Percentiles rank a stretch among this genome's conserved stretches.
Conservation (phyloP, 2,329 filamentous ascomycete genomes). For the Aulographum hederae region DNA sequence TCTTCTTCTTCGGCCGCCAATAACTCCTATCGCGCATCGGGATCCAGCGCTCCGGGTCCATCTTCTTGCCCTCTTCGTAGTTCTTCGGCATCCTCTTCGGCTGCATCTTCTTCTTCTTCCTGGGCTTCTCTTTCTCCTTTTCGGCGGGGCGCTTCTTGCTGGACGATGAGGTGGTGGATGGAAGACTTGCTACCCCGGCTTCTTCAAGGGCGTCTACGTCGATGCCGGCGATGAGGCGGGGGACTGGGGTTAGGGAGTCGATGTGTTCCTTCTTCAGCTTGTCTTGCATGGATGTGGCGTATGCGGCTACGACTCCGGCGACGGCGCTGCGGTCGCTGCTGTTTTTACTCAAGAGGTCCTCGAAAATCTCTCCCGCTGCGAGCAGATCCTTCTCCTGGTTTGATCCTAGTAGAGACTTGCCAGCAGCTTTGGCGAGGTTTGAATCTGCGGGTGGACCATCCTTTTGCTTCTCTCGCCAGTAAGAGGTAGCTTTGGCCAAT, state of each 20-base stretch:
- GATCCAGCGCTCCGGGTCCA: conserved; percentile 86
- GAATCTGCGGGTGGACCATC: conserved; percentile 23
- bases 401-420: conserved; percentile 65
- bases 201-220: conserved; percentile 44
- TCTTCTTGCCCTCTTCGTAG: conserved; percentile 58
- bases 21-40: conserved; percentile 75
- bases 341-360: conserved; percentile 46
- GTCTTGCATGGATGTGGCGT: no score
- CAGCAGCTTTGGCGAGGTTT: conserved; percentile 65
- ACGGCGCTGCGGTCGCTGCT: conserved; percentile 50
- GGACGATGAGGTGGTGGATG: conserved; percentile 9
- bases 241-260: conserved; percentile 40
- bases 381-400: conserved; percentile 52
- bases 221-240: conserved; percentile 40
- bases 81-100: conserved; percentile 51
- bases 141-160: conserved; percentile 22
- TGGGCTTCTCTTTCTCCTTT: conserved; percentile 21
- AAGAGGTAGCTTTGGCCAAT: conserved; percentile 58
- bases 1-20: conserved; percentile 80
- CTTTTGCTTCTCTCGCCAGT: conserved; percentile 48
- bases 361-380: conserved; percentile 63
- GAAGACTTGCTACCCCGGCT: conserved; percentile 40
- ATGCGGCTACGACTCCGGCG: conserved; percentile 74
- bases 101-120: conserved; percentile 39
- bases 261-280: conserved; percentile 37